Evolutionary conservation across 2,329 filamentous ascomycete genomes (phyloP).

Genomic region (Neocucurbitaria cava): DNA sequence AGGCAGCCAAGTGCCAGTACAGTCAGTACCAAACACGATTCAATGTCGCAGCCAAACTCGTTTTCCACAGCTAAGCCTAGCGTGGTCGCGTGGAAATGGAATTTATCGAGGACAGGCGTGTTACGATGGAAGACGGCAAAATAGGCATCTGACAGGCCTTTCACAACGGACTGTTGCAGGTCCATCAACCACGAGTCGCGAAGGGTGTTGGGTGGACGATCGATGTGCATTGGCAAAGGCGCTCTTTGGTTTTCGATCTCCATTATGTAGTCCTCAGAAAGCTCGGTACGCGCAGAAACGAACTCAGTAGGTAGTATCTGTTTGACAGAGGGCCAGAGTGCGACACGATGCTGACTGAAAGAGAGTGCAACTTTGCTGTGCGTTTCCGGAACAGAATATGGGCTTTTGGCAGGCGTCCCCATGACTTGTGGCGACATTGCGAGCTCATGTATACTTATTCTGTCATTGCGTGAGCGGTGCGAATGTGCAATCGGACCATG

Average conservation of each 20-base stretch:
- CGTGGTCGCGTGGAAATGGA: slow-evolving; percentile 59
- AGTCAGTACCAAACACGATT: slow-evolving; percentile 59
- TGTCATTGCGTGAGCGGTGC: slow-evolving; percentile 21
- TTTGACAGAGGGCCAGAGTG: slow-evolving; percentile 58
- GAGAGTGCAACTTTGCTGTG: slow-evolving; percentile 49
- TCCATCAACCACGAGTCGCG: slow-evolving; percentile 54
- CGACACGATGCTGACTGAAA: slow-evolving; percentile 60
- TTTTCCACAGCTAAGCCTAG: slow-evolving; percentile 58
- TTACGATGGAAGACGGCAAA: slow-evolving; percentile 63
- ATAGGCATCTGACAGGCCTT: slow-evolving; percentile 61
- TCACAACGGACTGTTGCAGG: slow-evolving; percentile 57
- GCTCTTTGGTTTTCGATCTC: slow-evolving; percentile 57
- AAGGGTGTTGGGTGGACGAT: slow-evolving; percentile 44
- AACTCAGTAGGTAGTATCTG: slow-evolving; percentile 53
- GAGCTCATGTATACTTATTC: slow-evolving; percentile 28
- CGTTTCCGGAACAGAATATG: slow-evolving; percentile 25
- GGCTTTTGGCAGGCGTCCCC: slow-evolving; percentile 33
- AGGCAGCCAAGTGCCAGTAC: slow-evolving; percentile 61
- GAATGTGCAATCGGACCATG: slow-evolving; percentile 13
- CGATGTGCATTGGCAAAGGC: slow-evolving; percentile 50
- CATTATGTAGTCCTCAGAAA: slow-evolving; percentile 59
- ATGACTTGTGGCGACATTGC: slow-evolving; percentile 35
- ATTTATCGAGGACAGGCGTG: slow-evolving; percentile 61
- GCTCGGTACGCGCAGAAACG: slow-evolving; percentile 43
- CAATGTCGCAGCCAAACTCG: slow-evolving; percentile 60